These are phyloP conservation scores for Pulicaria dysenterica DNA, from an alignment of 129 eudicot species.

Conservation along the genomic window DNA sequence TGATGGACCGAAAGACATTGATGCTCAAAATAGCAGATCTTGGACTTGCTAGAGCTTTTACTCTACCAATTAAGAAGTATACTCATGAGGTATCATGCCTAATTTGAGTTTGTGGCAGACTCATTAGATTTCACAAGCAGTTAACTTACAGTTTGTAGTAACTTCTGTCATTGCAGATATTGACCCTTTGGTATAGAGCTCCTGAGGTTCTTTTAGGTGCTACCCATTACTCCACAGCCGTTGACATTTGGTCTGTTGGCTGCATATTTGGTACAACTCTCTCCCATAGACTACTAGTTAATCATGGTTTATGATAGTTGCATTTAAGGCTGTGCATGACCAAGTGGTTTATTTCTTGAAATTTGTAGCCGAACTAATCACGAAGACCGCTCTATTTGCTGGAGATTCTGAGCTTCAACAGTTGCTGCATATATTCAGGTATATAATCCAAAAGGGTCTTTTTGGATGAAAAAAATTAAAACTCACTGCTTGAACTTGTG, in stretches of 20 bases:
- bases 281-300: neutral
- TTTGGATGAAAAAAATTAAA: neutral
- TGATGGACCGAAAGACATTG: conserved; percentile 80
- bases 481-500: neutral
- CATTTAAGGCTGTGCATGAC: neutral
- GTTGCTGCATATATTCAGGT: conserved; percentile 95
- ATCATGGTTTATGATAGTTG: neutral
- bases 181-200: conserved; percentile 97
- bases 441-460: neutral
- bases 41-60: conserved; percentile 82
- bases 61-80: conserved; percentile 82
- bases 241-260: conserved; percentile 98
- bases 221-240: conserved; percentile 91
- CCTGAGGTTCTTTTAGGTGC: conserved; percentile 97
- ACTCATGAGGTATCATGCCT: conserved; percentile 75
- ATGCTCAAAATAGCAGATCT: conserved; percentile 87
- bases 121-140: neutral
- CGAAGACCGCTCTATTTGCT: conserved; percentile 69
- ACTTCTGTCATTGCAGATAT: conserved; percentile 49
- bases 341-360: neutral
- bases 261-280: conserved; percentile 76
- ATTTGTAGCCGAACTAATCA: conserved; percentile 70
- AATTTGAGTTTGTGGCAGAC: neutral
- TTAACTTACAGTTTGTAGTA: neutral
- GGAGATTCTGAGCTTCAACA: conserved; percentile 98